phyloP scores from a whole-genome alignment of 2,329 filamentous ascomycete genomes.

The Curvularia sp. region DNA sequence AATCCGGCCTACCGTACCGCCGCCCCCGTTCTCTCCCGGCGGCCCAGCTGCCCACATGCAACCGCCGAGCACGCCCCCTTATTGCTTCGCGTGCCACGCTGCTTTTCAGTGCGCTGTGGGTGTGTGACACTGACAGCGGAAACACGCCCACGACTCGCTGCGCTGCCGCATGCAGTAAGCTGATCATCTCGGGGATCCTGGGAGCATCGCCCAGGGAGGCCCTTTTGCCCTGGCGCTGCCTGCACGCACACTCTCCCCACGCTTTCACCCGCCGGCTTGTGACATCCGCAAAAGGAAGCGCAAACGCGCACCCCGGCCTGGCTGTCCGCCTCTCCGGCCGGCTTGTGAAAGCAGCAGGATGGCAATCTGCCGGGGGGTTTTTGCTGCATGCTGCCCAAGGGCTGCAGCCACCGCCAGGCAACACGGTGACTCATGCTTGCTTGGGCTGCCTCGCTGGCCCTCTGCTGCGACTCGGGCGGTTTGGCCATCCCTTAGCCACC shows the following conservation, averaged over 20 bases:
- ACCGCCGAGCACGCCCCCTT: constrained; percentile 4
- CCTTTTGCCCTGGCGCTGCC: constrained; percentile 6
- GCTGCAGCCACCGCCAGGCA: background rate
- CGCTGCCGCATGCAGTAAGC: constrained; percentile 3
- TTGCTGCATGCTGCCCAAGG: constrained; percentile 9
- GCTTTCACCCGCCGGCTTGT: constrained; percentile 30
- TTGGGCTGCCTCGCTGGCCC: constrained; percentile 5
- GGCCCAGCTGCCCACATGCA: constrained; percentile 25
- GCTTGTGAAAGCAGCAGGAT: constrained; percentile 2
- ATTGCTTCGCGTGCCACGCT: constrained; percentile 15
- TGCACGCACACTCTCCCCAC: constrained; percentile 17
- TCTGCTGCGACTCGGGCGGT: constrained; percentile 14
- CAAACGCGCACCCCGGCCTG: constrained; percentile 24
- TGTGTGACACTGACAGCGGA: constrained; percentile 25
- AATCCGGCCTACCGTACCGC: constrained; percentile 27
- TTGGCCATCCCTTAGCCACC: constrained; percentile 16
- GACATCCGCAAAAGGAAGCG: constrained; percentile 25
- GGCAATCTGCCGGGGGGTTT: constrained; percentile 13
- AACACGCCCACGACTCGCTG: constrained; percentile 15
- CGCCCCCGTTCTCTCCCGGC: constrained; percentile 39
- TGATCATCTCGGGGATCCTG: constrained; percentile 37
- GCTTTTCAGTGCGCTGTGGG: background rate
- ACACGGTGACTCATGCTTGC: constrained; percentile 3
- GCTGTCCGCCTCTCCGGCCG: constrained; percentile 34
- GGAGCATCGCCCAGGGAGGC: constrained; percentile 6